Evolutionary conservation across 371 early-diverging fungal genomes (phyloP), one percentile per base, ranked within the genome.

Genomic region (Chytridium lagenaria): DNA sequence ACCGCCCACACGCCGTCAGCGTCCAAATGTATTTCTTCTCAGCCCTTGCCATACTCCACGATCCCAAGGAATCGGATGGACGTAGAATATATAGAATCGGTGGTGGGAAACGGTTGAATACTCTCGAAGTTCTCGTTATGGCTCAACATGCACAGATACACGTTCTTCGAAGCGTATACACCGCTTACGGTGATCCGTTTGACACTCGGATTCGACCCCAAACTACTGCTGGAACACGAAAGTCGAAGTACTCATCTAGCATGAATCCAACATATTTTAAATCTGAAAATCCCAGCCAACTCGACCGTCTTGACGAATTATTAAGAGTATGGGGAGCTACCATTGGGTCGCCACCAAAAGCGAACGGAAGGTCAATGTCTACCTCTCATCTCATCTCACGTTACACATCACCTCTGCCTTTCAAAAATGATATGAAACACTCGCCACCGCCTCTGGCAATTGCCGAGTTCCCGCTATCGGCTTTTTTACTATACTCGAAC

Each of bases 141-240:
- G 10, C 55, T 28, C 55, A 55, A 26, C 55, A 55, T 16, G 55
- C 55, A 7, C 55, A 55, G 55, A 26, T 55, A 5, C 55, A 55
- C 55, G 26, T 55, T 55, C 16, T 55, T 28, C 55, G 55, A 7
- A 16, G 55, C 55, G 26, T 55, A 5, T 55, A 55, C 26, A 16
- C 55, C 16, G 55, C 55, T 15, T 55, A 55, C 26, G 55, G 55
- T 26, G 55, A 26, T 55, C 16, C 55, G n/a, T n/a, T n/a, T 10
- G 10, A 23, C 55, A 16, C 16, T 16, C 55, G 16, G 10, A 26
- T 26, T 16, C 55, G 16, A 28, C 30, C 55, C 16, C 19, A 26
- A 28, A 26, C 55, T 16, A 26, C 55, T 26, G 26, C 10, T 16
- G 10, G 16, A 5, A 26, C 55, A 5, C 16, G 16, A 10, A 55